Conservation (phyloP, 257 asterid species). For the Capsicum chinense region DNA sequence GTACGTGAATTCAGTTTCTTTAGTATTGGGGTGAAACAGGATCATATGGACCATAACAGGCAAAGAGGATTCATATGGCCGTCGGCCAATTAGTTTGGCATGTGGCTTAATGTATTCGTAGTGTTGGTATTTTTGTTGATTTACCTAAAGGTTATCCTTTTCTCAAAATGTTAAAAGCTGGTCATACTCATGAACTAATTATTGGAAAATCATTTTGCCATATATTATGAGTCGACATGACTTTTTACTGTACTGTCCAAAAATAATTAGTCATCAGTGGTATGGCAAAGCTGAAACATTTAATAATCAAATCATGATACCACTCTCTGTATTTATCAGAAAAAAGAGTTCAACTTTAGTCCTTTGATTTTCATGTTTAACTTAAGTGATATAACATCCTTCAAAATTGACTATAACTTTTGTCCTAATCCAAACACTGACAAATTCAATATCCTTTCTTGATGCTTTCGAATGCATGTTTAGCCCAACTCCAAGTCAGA, state of each 20-base stretch:
- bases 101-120: conserved; percentile 9
- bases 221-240: not conserved
- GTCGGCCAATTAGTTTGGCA: not conserved
- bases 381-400: not conserved
- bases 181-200: not conserved
- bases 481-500: conserved; percentile 21
- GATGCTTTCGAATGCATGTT: not conserved
- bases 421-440: not conserved
- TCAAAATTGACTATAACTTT: not conserved
- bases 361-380: not conserved
- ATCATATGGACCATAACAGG: not conserved
- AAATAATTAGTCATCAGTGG: not conserved
- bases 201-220: not conserved
- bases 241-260: not conserved
- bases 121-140: not conserved
- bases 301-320: not conserved
- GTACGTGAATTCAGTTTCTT: too few relatives aligned
- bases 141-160: not conserved
- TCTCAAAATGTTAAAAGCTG: not conserved
- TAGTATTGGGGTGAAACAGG: not conserved
- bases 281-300: conserved; percentile 9
- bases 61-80: not conserved
- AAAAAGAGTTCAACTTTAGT: not conserved
- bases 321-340: not conserved
- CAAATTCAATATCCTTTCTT: not conserved